A percentile compares a stretch with the other conserved stretches of the same genome.
These are phyloP conservation scores for Castanea sativa DNA, from an alignment of 306 rosid genomes.

Conservation along the genomic window DNA sequence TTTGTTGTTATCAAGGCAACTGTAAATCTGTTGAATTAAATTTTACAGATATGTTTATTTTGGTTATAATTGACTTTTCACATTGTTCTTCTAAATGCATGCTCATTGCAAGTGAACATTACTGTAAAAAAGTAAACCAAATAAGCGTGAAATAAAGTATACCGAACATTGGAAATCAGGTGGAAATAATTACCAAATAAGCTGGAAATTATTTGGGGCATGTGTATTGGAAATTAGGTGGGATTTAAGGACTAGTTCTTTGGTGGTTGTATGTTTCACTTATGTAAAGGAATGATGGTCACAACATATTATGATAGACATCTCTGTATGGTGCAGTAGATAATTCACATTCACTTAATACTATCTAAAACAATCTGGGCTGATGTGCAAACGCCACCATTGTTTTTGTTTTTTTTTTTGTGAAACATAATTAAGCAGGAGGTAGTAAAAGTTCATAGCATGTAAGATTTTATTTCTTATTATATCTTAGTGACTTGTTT, in stretches of 20 bases:
- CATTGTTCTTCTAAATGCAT: not conserved
- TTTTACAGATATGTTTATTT: not conserved
- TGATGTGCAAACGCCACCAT: not conserved
- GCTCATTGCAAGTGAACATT: not conserved
- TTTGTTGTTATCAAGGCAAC: not conserved
- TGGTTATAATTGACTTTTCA: not conserved
- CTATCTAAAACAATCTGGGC: not conserved
- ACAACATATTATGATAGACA: not conserved
- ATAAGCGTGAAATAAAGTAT: too few relatives aligned
- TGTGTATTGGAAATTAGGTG: not conserved
- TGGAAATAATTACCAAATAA: too few relatives aligned
- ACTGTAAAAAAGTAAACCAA: not conserved
- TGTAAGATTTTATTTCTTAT: not conserved
- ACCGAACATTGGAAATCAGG: too few relatives aligned
- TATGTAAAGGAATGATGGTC: not conserved
- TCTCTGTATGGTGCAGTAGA: not conserved
- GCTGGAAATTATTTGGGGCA: too few relatives aligned
- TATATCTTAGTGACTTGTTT: not conserved
- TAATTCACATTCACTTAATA: not conserved
- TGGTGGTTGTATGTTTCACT: not conserved
- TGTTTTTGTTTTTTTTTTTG: not conserved
- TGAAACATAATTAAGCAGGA: not conserved
- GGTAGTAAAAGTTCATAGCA: not conserved
- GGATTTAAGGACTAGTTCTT: not conserved
- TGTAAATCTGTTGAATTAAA: not conserved